Evolutionary conservation across 1,284 basidiomycete species (phyloP), one percentile per base, ranked within the genome.

Genomic region (Rhodotorula sp.): DNA sequence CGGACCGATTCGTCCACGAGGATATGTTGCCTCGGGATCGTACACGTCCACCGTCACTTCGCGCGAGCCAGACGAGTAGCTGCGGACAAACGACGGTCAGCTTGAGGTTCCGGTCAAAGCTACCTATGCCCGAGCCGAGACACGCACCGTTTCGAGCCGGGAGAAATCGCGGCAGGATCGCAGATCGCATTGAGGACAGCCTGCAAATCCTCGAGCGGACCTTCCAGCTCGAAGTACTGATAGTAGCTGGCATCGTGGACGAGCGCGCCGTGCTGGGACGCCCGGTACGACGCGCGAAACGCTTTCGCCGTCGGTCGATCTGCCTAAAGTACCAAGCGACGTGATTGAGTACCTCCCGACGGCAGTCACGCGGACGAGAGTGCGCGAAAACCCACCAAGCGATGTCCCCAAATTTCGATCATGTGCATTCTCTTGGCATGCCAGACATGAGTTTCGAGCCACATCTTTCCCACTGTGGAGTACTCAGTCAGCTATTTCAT

Each of bases 401-500:
- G 85, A 79, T 92, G 92, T 0, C 91, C 92, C 93, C 93, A 97
- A 79, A 91, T 84, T 75, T 88, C 88, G 74, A 88, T 85, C 94
- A 97, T 95, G 75, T 90, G 87, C 87, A 94, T 94, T 2, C 93
- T 86, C 81, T 95, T 97, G 1, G 93, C 90, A 78, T 97, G 94
- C 90, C 92, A 97, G 34, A 95, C 81, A 80, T 97, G 94, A 6
- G 93, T 94, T 78, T 93, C 92, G 0, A 97, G 86, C 94, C 94
- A 97, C 15, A 84, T 83, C 80, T 95, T 95, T 75, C 91, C 59
- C 23, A 60, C 77, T 79, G 67, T 43, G 7, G 1, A 7, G 16
- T 0, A 1, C 2, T 31, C n/a, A 19, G 43, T 59, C 21, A 38
- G 52, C 38, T n/a, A n/a, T 10, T 12, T 43, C 38, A 2, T 43